phyloP scores from a whole-genome alignment of 2,329 filamentous ascomycete genomes.

The Trematosphaeria pertusa region DNA sequence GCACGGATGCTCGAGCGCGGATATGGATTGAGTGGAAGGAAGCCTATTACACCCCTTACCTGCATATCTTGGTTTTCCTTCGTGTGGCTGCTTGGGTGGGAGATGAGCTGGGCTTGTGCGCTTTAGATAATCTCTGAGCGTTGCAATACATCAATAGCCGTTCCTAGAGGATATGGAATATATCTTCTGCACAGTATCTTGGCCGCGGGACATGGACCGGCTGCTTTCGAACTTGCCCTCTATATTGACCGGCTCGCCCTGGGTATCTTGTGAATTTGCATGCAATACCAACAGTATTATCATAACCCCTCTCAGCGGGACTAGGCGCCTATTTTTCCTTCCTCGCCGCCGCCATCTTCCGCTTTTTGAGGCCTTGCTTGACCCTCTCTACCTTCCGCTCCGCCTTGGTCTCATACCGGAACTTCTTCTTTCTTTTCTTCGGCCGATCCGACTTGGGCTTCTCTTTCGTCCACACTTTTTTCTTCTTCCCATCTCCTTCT shows the following conservation, averaged over 20 bases:
- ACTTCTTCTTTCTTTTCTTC: slow-evolving; percentile 89
- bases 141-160: slow-evolving; percentile 36
- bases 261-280: no score
- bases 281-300: no score
- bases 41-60: slow-evolving; percentile 28
- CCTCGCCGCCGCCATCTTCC: slow-evolving; percentile 69
- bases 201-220: no score
- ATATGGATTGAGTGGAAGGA: slow-evolving; percentile 22
- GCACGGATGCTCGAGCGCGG: slow-evolving; percentile 20
- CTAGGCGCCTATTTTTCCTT: slow-evolving; percentile 43
- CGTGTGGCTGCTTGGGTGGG: slow-evolving; percentile 28
- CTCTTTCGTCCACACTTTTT: slow-evolving; percentile 58
- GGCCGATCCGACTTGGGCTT: slow-evolving; percentile 50
- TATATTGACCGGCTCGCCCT: no score
- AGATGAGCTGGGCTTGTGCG: slow-evolving; percentile 33
- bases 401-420: slow-evolving; percentile 88
- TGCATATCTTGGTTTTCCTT: slow-evolving; percentile 36
- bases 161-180: slow-evolving; percentile 4
- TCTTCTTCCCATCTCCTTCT: slow-evolving; percentile 32
- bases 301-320: no score
- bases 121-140: slow-evolving; percentile 42
- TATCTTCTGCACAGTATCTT: neutral
- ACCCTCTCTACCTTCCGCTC: slow-evolving; percentile 71
- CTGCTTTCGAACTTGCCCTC: no score
- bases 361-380: slow-evolving; percentile 73